Evolutionary conservation across 2,329 filamentous ascomycete species (phyloP).

Genomic region (Rutstroemia sp.): DNA sequence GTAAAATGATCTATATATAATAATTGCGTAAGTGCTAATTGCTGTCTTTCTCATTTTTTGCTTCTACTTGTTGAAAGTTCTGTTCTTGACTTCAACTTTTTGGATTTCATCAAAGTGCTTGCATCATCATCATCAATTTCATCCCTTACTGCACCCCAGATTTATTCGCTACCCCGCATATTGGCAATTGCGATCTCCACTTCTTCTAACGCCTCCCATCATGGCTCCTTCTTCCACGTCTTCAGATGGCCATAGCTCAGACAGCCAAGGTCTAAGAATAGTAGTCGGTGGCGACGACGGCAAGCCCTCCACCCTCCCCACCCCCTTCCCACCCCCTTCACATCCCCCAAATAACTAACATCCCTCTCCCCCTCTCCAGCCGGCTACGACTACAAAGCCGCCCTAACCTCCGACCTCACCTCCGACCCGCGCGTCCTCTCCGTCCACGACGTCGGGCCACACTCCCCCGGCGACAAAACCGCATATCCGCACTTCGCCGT

Average conservation of each 20-base stretch:
- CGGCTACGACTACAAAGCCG: conserved; percentile 70
- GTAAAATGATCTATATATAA: neutral
- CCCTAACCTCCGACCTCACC: conserved; percentile 66
- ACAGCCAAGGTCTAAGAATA: neutral
- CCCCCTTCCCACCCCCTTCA: neutral
- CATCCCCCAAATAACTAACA: neutral
- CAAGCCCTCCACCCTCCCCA: neutral
- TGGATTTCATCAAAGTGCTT: too few relatives aligned
- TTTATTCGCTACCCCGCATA: conserved; percentile 12
- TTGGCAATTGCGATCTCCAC: neutral
- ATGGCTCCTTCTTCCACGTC: too few relatives aligned
- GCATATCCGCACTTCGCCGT: conserved; percentile 76
- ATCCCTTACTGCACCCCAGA: neutral
- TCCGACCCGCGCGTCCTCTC: conserved; percentile 57
- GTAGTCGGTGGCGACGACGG: neutral
- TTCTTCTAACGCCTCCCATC: neutral
- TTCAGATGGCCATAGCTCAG: neutral
- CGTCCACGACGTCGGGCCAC: conserved; percentile 66
- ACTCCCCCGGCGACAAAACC: conserved; percentile 61
- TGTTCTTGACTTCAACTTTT: too few relatives aligned
- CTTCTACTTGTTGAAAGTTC: too few relatives aligned
- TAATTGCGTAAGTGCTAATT: too few relatives aligned
- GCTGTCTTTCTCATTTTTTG: too few relatives aligned
- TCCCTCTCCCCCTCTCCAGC: conserved; percentile 5
- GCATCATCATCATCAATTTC: too few relatives aligned